Conservation (phyloP, 192 early-diverging fungal species). For the Endogone sp. region DNA sequence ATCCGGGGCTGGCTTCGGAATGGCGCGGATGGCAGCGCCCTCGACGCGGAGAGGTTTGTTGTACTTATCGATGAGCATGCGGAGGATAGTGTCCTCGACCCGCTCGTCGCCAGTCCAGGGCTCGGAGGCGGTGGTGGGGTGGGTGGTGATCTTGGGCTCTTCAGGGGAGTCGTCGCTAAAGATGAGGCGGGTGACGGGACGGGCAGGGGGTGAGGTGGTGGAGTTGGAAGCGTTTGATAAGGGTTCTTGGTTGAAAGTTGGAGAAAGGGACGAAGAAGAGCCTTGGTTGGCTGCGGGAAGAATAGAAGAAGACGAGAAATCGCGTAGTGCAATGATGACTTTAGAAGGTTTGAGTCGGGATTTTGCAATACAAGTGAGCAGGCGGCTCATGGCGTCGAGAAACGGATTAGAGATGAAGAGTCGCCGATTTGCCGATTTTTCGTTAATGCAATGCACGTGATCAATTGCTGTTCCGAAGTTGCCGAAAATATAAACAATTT, state of each 20-base stretch:
- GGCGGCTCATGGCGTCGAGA: neutral
- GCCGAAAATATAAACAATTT: too few species aligned
- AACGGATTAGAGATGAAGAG: too few species aligned
- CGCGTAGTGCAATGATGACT: neutral
- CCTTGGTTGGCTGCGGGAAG: neutral
- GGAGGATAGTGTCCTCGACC: constrained; percentile 13
- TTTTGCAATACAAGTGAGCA: neutral
- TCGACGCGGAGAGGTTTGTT: constrained; percentile 19
- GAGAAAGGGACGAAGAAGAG: too few species aligned
- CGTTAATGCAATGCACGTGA: too few species aligned
- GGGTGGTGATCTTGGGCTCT: neutral
- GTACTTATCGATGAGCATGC: constrained; percentile 31
- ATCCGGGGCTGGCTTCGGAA: constrained; percentile 5
- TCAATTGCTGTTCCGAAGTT: too few species aligned
- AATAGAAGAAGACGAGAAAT: neutral
- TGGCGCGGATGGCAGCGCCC: constrained; percentile 9
- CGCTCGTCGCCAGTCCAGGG: constrained; percentile 26
- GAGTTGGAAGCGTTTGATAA: too few species aligned
- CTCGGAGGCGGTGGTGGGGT: constrained; percentile 7
- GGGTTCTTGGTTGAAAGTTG: too few species aligned
- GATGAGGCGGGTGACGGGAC: neutral
- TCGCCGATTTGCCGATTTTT: too few species aligned
- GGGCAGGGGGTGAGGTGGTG: too few species aligned
- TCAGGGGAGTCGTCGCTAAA: neutral
- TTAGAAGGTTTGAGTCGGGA: neutral